A percentile compares a stretch with the other conserved stretches of the same genome.
Conservation (phyloP, 345 rosid species). For the Crucihimalaya himalaica region DNA sequence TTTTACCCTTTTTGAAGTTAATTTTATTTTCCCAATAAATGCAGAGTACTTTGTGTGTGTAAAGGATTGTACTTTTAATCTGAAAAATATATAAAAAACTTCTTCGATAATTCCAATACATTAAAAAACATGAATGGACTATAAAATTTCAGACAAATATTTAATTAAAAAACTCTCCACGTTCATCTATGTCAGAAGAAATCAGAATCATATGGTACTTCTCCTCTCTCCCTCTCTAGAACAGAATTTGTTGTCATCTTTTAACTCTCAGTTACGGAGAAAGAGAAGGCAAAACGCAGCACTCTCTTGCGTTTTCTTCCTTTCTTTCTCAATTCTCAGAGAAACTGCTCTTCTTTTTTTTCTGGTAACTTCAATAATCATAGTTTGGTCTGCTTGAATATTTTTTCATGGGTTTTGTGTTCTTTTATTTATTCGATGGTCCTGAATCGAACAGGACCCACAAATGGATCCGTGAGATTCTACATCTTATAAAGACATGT, state of each 20-base stretch:
- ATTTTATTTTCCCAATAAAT: background rate
- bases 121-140: constrained; percentile 1
- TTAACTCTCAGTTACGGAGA: constrained; percentile 1
- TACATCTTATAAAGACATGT: background rate
- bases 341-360: background rate
- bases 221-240: background rate
- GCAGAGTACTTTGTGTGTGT: background rate
- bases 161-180: constrained; percentile 2
- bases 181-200: constrained; percentile 26
- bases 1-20: too few relatives aligned
- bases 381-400: background rate
- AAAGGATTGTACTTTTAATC: constrained; percentile 9
- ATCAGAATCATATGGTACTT: constrained; percentile 18
- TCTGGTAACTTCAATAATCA: constrained; percentile 16
- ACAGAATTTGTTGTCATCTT: constrained; percentile 17
- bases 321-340: background rate
- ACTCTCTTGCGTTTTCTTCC: background rate
- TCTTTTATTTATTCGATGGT: constrained; percentile 17
- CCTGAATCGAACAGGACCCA: constrained; percentile 36
- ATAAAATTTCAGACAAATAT: background rate
- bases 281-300: background rate
- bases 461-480: background rate
- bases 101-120: constrained; percentile 34
- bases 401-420: background rate
- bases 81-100: constrained; percentile 6